phyloP scores from a whole-genome alignment of 1,139 yeast genomes.

The Taphrina populina region DNA sequence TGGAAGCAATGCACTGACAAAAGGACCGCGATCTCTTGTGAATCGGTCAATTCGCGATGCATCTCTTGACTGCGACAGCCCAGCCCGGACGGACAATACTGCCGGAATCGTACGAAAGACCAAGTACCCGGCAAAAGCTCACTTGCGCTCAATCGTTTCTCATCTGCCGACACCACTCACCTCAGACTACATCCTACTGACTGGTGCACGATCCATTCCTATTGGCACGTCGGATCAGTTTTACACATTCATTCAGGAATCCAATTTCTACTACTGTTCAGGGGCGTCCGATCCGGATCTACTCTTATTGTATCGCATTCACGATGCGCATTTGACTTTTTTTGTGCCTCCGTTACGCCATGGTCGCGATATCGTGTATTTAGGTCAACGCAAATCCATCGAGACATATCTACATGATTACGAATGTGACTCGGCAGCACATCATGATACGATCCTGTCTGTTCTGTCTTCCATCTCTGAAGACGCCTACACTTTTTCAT shows the following conservation, averaged over 20 bases:
- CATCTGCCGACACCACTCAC: conserved; percentile 43
- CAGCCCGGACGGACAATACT: too few species aligned
- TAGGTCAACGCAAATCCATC: conserved; percentile 75
- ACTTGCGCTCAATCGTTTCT: conserved; percentile 53
- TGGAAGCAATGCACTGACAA: too few species aligned
- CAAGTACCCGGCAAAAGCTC: conserved; percentile 75
- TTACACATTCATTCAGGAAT: conserved; percentile 77
- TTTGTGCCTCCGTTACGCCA: conserved; percentile 63
- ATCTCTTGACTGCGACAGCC: too few species aligned
- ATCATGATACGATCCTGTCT: conserved; percentile 45
- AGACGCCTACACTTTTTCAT: conserved; percentile 11
- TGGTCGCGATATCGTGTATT: conserved; percentile 89
- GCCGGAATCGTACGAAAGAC: not conserved
- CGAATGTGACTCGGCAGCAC: conserved; percentile 80
- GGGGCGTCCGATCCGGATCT: conserved; percentile 85
- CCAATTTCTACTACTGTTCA: conserved; percentile 81
- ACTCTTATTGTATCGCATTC: conserved; percentile 61
- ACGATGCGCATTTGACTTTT: conserved; percentile 58
- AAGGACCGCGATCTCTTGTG: too few species aligned
- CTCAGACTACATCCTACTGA: conserved; percentile 39
- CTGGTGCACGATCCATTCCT: conserved; percentile 34
- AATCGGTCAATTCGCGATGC: too few species aligned
- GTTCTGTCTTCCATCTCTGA: not conserved
- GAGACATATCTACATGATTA: conserved; percentile 63
- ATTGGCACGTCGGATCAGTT: conserved; percentile 57